Percentiles rank a stretch among this genome's conserved stretches.
phyloP scores from a whole-genome alignment of 768 basidiomycete genomes.

The Melanogaster broomeanus region DNA sequence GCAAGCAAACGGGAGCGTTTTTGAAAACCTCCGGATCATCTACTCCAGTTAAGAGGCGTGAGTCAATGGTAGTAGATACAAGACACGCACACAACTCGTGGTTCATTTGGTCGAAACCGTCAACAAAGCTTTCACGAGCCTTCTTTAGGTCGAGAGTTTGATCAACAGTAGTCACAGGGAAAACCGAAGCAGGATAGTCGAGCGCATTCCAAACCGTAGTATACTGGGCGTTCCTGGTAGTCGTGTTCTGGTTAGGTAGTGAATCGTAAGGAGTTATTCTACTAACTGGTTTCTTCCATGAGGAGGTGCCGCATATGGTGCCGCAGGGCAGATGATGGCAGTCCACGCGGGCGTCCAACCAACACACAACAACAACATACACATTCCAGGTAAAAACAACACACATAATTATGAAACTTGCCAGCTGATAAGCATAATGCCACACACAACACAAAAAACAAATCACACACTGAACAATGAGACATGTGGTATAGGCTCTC shows the following conservation, averaged over 20 bases:
- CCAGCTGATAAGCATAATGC: slow-evolving; percentile 61
- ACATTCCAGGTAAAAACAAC: no score
- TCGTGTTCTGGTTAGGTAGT: background rate
- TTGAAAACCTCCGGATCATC: slow-evolving; percentile 58
- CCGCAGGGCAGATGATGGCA: slow-evolving; percentile 69
- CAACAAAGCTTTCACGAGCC: slow-evolving; percentile 48
- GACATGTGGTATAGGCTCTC: slow-evolving; percentile 68
- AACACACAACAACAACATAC: no score
- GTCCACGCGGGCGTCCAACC: slow-evolving; percentile 76
- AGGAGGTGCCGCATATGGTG: slow-evolving; percentile 60
- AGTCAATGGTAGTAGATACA: background rate
- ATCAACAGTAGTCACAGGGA: slow-evolving; percentile 69
- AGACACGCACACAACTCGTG: slow-evolving; percentile 54
- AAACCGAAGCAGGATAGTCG: slow-evolving; percentile 62
- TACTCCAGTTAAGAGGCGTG: slow-evolving; percentile 23
- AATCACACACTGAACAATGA: no score
- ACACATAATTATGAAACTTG: no score
- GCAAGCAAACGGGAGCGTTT: slow-evolving; percentile 63
- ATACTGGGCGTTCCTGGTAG: slow-evolving; percentile 46
- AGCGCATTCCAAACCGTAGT: slow-evolving; percentile 67
- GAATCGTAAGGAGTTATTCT: background rate
- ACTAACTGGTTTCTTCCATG: slow-evolving; percentile 60
- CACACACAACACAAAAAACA: slow-evolving; percentile 48
- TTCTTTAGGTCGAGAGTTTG: slow-evolving; percentile 49
- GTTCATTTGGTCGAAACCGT: slow-evolving; percentile 45